Evolutionary conservation across 805 yeast genomes (phyloP).

Genomic region (Priceomyces haplophilus): DNA sequence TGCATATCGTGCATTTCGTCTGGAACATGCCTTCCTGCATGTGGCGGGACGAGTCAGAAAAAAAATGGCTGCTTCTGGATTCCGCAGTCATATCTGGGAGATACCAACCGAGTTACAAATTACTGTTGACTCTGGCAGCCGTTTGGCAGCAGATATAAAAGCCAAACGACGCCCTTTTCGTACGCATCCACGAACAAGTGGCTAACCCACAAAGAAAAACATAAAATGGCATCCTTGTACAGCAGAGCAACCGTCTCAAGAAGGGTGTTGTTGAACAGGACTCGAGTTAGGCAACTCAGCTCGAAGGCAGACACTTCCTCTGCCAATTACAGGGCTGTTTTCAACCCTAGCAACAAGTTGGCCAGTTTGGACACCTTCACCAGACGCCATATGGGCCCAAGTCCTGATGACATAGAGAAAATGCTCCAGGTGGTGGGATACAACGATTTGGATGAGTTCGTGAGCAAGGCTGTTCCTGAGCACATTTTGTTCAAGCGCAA

Average conservation of each 20-base stretch:
- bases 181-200: background rate
- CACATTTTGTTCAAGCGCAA: slow-evolving; percentile 69
- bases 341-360: slow-evolving; percentile 36
- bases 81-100: background rate
- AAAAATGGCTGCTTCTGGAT: background rate
- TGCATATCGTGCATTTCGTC: too few species aligned
- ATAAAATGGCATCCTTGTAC: background rate
- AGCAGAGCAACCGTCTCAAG: background rate
- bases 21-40: too few species aligned
- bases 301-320: slow-evolving; percentile 54
- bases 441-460: slow-evolving; percentile 65
- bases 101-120: background rate
- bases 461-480: slow-evolving; percentile 71
- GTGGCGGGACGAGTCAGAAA: too few species aligned
- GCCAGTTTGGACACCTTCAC: slow-evolving; percentile 72
- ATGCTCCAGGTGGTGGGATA: slow-evolving; percentile 72
- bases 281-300: slow-evolving; percentile 5
- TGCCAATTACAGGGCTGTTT: slow-evolving; percentile 46
- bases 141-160: background rate
- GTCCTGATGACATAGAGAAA: slow-evolving; percentile 53
- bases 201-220: background rate
- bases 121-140: background rate
- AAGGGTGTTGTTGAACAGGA: background rate
- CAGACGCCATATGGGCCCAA: slow-evolving; percentile 88
- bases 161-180: background rate